Conservation (phyloP, 1,284 basidiomycete genomes). For the Ustilago tritici region DNA sequence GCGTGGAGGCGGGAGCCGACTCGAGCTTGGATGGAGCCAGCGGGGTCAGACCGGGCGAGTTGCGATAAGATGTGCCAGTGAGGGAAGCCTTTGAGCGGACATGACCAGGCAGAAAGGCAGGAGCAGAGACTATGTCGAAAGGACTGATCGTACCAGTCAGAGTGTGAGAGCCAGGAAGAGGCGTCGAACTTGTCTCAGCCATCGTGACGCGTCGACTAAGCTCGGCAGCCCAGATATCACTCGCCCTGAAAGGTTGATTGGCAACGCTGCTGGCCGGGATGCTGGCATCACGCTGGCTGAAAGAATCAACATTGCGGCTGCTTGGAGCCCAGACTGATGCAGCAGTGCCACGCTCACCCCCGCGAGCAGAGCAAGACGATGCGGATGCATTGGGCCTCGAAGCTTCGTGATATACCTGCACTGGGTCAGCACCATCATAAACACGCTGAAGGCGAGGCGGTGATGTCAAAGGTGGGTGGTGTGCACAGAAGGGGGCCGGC, state of each 20-base stretch:
- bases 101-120: constrained; percentile 9
- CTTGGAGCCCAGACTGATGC: constrained; percentile 41
- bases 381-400: background rate
- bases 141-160: background rate
- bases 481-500: constrained; percentile 9
- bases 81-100: constrained; percentile 2
- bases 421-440: constrained; percentile 26
- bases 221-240: constrained; percentile 23
- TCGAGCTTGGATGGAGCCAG: constrained; percentile 24
- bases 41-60: constrained; percentile 14
- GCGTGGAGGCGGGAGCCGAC: constrained; percentile 16
- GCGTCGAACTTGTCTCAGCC: background rate
- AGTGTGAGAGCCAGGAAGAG: background rate
- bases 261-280: background rate
- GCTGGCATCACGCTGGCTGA: background rate
- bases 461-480: constrained; percentile 19
- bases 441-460: constrained; percentile 26
- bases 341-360: constrained; percentile 17
- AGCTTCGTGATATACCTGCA: constrained; percentile 19
- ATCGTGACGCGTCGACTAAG: constrained; percentile 30
- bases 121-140: background rate
- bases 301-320: background rate
- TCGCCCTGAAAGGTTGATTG: constrained; percentile 9
- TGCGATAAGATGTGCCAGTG: constrained; percentile 13
- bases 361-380: background rate